These are phyloP conservation scores for Artemisia tridentata DNA, from an alignment of 129 eudicot genomes.

Conservation along the genomic window DNA sequence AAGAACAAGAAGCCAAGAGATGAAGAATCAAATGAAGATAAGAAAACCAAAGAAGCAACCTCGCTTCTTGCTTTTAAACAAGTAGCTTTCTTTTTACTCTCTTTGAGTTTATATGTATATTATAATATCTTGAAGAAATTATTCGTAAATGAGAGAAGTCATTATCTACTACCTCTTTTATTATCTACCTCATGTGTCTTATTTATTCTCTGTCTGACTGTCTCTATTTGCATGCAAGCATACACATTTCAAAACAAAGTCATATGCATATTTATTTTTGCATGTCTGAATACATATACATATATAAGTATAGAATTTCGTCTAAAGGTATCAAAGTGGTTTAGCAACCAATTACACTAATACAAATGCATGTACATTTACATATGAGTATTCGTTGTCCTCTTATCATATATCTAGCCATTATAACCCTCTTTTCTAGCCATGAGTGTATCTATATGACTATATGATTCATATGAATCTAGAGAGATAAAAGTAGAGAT, in stretches of 20 bases:
- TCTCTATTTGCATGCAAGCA: slow-evolving; percentile 33
- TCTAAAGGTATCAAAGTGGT: too few species aligned
- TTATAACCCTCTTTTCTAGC: slow-evolving; percentile 30
- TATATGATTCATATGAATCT: neutral
- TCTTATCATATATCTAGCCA: neutral
- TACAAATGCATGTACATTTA: neutral
- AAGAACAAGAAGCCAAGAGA: slow-evolving; percentile 41
- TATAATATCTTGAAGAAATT: slow-evolving; percentile 44
- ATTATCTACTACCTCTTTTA: slow-evolving; percentile 34
- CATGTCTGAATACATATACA: neutral
- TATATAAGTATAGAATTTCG: neutral
- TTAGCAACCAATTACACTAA: neutral
- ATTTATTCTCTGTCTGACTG: slow-evolving; percentile 27
- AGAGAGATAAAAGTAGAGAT: neutral
- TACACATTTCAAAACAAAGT: slow-evolving; percentile 22
- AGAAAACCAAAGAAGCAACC: slow-evolving; percentile 30
- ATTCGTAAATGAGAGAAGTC: slow-evolving; percentile 39
- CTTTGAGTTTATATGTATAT: neutral
- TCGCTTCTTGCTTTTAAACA: slow-evolving; percentile 28
- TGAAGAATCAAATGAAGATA: slow-evolving; percentile 31
- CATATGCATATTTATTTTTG: slow-evolving; percentile 1
- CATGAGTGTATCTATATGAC: slow-evolving; percentile 24
- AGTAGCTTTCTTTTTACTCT: slow-evolving; percentile 35
- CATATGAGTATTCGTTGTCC: neutral
- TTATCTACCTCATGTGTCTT: slow-evolving; percentile 36